Evolutionary conservation across 2,329 filamentous ascomycete genomes (phyloP).

Genomic region (Penicillium sp.): DNA sequence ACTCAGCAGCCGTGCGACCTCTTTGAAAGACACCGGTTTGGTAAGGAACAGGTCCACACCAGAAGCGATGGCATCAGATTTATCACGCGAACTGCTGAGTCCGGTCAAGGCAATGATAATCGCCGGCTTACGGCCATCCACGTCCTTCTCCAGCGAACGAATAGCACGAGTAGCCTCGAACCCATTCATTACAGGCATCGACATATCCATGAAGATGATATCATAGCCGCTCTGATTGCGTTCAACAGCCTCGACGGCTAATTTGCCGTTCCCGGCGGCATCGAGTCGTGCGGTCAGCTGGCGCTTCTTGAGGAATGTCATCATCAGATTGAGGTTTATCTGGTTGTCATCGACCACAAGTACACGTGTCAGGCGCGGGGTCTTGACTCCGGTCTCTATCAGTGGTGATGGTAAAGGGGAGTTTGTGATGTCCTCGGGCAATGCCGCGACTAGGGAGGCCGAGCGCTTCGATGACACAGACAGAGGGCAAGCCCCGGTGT

Average conservation of each 20-base stretch:
- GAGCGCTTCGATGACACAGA: neutral
- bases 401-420: slow-evolving; percentile 16
- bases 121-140: slow-evolving; percentile 29
- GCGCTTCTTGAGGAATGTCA: slow-evolving; percentile 44
- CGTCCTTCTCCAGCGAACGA: slow-evolving; percentile 40
- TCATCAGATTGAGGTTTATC: slow-evolving; percentile 46
- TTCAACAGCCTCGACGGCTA: slow-evolving; percentile 43
- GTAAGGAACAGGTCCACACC: slow-evolving; percentile 48
- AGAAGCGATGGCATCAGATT: slow-evolving; percentile 42
- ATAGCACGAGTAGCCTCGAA: slow-evolving; percentile 49
- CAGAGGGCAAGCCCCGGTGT: neutral
- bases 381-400: slow-evolving; percentile 7
- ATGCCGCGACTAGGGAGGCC: slow-evolving; percentile 8
- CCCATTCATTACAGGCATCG: slow-evolving; percentile 50
- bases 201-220: slow-evolving; percentile 49
- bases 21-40: slow-evolving; percentile 47
- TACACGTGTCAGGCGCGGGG: slow-evolving; percentile 27
- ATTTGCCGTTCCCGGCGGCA: slow-evolving; percentile 43
- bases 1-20: slow-evolving; percentile 40
- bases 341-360: slow-evolving; percentile 47
- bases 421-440: slow-evolving; percentile 10
- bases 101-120: slow-evolving; percentile 48
- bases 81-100: slow-evolving; percentile 43
- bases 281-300: slow-evolving; percentile 31
- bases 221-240: slow-evolving; percentile 36